Base-by-base conservation (phyloP, 2,329 filamentous ascomycete species). In the Botrytis elliptica region DNA sequence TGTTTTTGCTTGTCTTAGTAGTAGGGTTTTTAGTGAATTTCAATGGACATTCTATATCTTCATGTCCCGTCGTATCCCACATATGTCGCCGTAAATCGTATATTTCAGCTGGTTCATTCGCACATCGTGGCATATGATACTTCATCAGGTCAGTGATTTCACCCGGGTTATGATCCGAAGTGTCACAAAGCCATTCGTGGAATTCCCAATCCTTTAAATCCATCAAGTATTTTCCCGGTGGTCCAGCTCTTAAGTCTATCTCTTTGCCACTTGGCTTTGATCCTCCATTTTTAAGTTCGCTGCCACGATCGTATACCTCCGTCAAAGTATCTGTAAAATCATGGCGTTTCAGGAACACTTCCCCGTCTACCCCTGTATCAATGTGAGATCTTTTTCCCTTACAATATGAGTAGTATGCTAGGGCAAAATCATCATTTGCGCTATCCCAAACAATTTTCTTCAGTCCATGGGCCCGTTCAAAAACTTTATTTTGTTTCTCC, bases 41-140 rank as follows among this genome's bases (percentile, higher is more conserved):
- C 33, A 62, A 38, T 16, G 22, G 22, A 60, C 38, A 40, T 40
- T 40, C 38, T 40, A 40, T 40, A 40, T 40, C 38, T 40, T 40
- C 57, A 38, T 25, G 52, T 55, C 52, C 25, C 12, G 12, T n/a
- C 12, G 12, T 29, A 16, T 57, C 1, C 33, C 22, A 62, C 2
- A 62, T 0, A 5, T 16, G 7, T 25, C 0, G 33, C 12, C 59
- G 5, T 8, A 62, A 3, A 2, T n/a, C 0, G 33, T 62, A 16
- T 25, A 36, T 2, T 1, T 38, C 10, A 38, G 20, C 33, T 10
- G 33, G 20, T 0, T 25, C 10, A 4, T 38, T 38, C 22, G 0
- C 22, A 25, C 20, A 38, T 62, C 33, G 0, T 0, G 20, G 33
- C 20, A 62, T 25, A 1, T 33, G 1, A 14, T 62, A 1, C 4